phyloP scores from a whole-genome alignment of 129 eudicot species.

The Arctium minus region DNA sequence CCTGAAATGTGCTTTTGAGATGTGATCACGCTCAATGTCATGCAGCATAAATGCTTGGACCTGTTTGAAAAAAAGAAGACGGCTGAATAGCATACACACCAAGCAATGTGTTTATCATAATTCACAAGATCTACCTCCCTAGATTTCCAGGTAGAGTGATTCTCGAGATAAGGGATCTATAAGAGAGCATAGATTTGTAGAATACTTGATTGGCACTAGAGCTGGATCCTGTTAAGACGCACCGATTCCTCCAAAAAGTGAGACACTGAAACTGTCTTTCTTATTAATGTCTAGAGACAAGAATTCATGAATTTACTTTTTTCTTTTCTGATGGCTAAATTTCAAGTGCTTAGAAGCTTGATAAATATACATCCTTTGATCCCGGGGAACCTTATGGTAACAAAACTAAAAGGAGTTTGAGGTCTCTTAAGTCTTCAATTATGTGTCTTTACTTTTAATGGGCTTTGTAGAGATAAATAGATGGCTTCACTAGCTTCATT shows the following conservation, averaged over 20 bases:
- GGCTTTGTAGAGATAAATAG: neutral
- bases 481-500: neutral
- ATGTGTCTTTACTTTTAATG: neutral
- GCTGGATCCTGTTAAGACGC: constrained; percentile 40
- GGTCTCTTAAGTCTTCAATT: neutral
- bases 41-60: neutral
- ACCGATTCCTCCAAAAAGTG: constrained; percentile 17
- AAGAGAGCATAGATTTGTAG: neutral
- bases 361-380: neutral
- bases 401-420: neutral
- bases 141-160: neutral
- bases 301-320: neutral
- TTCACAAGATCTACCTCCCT: neutral
- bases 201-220: constrained; percentile 10
- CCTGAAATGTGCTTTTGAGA: neutral
- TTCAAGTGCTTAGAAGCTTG: neutral
- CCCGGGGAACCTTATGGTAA: neutral
- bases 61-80: neutral
- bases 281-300: constrained; percentile 27
- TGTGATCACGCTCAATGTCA: neutral
- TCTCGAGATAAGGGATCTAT: constrained; percentile 9
- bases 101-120: neutral
- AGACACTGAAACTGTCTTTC: constrained; percentile 27
- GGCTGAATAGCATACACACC: neutral
- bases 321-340: neutral